A percentile compares a stretch with the other conserved stretches of the same genome.
Evolutionary conservation across 1,284 basidiomycete species (phyloP).

Genomic region (Heterobasidion irregulare): DNA sequence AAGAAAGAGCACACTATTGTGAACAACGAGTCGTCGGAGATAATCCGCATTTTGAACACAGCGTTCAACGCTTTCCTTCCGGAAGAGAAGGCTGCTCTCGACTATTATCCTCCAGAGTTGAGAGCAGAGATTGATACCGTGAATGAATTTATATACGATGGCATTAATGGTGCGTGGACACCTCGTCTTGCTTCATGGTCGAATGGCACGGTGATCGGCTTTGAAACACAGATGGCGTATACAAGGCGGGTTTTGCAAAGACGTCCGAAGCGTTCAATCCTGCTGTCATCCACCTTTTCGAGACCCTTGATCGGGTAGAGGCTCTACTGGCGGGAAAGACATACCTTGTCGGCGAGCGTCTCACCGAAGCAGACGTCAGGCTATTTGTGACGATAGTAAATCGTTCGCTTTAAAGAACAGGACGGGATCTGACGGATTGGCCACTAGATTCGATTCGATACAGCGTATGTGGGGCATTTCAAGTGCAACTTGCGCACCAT

Average conservation of each 20-base stretch:
- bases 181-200: background rate
- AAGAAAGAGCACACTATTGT: slow-evolving; percentile 87
- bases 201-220: too few species aligned
- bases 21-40: slow-evolving; percentile 92
- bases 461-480: slow-evolving; percentile 89
- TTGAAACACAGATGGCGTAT: slow-evolving; percentile 61
- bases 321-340: slow-evolving; percentile 70
- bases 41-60: slow-evolving; percentile 87
- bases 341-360: slow-evolving; percentile 71
- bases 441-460: slow-evolving; percentile 44
- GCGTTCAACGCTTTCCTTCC: slow-evolving; percentile 73
- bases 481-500: slow-evolving; percentile 87
- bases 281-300: slow-evolving; percentile 67
- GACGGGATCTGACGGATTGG: too few species aligned
- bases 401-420: too few species aligned
- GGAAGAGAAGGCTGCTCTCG: slow-evolving; percentile 54
- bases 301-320: slow-evolving; percentile 77
- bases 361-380: slow-evolving; percentile 91
- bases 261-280: slow-evolving; percentile 77
- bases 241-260: slow-evolving; percentile 86
- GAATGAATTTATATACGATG: slow-evolving; percentile 86
- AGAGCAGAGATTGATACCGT: slow-evolving; percentile 78
- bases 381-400: slow-evolving; percentile 84
- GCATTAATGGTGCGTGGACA: slow-evolving; percentile 62
- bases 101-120: slow-evolving; percentile 73